Evolutionary conservation across 1,284 basidiomycete species (phyloP), one percentile per base, ranked within the genome.

Genomic region (Fereydounia khargensis): DNA sequence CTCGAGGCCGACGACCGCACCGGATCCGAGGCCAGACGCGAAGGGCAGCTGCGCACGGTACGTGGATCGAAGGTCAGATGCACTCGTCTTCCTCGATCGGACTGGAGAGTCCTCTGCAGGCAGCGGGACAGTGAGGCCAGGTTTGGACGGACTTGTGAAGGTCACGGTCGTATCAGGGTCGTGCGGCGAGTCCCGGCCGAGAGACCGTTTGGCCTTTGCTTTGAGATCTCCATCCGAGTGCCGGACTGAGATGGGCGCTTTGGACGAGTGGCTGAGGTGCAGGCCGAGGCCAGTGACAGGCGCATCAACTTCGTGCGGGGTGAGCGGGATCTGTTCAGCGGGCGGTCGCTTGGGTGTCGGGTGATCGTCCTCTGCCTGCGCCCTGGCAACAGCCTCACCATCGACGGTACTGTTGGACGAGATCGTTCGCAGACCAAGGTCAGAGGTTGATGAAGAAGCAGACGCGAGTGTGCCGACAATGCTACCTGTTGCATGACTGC

Each of bases 1-100:
- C n/a, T 60, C 57, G 4, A 60, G 48, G 23, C 57, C 52, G 13
- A 60, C 57, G 1, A 52, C 21, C 1, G 57, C 44, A 27, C 45
- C 49, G 28, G 46, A 45, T 11, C 52, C 55, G 17, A 55, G 33
- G 13, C 47, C 50, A n/a, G 43, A 40, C 8, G 57, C 52, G 24
- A 60, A 44, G 16, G 52, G 32, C 8, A 50, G 42, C 6, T 42
- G 36, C 8, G 58, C 52, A 22, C 52, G 53, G 24, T 61, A 61
- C 14, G 50, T 38, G 1, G 28, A 37, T 13, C 51, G 48, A 19
- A 61, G 53, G n/a, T 57, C 53, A 35, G 42, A 45, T 9, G 53
- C 52, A 39, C 53, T 53, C 3, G 42, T 17, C 22, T 56, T 61
- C 7, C 32, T 31, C 13, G 16, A 34, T 42, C 10, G 21, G n/a